phyloP scores from a whole-genome alignment of 441 rosid species.

The Populus trichocarpa region DNA sequence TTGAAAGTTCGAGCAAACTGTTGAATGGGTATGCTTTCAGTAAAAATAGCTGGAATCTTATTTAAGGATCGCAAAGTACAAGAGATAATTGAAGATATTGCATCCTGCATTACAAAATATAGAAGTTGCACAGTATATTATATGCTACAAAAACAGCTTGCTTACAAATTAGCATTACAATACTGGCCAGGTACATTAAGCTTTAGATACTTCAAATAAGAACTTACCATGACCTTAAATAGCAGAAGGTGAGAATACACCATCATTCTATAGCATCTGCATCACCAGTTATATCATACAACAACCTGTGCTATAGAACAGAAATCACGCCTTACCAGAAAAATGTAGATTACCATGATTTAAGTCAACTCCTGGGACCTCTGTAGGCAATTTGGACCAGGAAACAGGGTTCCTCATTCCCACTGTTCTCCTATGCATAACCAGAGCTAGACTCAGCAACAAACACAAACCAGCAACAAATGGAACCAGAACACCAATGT shows the following conservation, averaged over 20 bases:
- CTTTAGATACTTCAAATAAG: background rate
- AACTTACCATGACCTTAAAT: background rate
- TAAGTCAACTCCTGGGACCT: conserved; percentile 32
- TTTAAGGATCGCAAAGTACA: background rate
- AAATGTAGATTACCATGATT: conserved; percentile 29
- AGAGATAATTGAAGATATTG: background rate
- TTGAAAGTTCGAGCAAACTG: background rate
- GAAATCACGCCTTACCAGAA: conserved; percentile 30
- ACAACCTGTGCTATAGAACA: conserved; percentile 11
- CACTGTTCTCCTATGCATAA: conserved; percentile 41
- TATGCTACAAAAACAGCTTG: conserved; percentile 7
- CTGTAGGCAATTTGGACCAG: conserved; percentile 67
- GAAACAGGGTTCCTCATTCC: conserved; percentile 21
- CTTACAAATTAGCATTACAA: conserved; percentile 13
- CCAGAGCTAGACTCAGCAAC: conserved; percentile 44
- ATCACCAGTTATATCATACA: background rate
- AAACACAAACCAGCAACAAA: conserved; percentile 55
- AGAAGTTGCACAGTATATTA: background rate
- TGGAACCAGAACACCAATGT: conserved; percentile 41
- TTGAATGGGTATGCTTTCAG: background rate
- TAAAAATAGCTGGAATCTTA: too few relatives aligned
- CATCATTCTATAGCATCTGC: conserved; percentile 1
- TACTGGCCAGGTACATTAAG: conserved; percentile 1
- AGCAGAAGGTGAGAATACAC: background rate
- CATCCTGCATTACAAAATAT: background rate